A percentile compares a stretch with the other conserved stretches of the same genome.
phyloP scores from a whole-genome alignment of 805 yeast species.

The Wickerhamomyces silvicola region DNA sequence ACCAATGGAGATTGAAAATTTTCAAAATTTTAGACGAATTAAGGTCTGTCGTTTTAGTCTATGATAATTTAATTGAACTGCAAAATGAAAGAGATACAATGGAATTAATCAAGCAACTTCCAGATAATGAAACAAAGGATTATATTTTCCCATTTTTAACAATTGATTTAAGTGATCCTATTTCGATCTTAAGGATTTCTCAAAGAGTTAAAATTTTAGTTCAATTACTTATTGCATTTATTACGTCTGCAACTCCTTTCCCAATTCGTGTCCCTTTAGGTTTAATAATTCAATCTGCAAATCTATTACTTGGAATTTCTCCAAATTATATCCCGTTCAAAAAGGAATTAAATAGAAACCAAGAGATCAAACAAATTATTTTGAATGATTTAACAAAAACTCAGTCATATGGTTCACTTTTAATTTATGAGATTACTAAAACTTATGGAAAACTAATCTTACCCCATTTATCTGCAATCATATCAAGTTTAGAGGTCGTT shows the following conservation, averaged over 20 bases:
- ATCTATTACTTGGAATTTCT: conserved; percentile 50
- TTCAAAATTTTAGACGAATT: conserved; percentile 44
- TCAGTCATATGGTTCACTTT: conserved; percentile 38
- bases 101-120: conserved; percentile 34
- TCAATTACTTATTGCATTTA: conserved; percentile 37
- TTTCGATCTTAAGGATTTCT: conserved; percentile 44
- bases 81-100: conserved; percentile 47
- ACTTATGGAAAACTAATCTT: conserved; percentile 29
- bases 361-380: conserved; percentile 38
- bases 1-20: conserved; percentile 43
- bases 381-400: conserved; percentile 35
- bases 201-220: conserved; percentile 42
- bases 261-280: conserved; percentile 63
- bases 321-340: conserved; percentile 48
- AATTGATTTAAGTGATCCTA: conserved; percentile 54
- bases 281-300: conserved; percentile 41
- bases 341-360: conserved; percentile 51
- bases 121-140: conserved; percentile 23
- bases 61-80: conserved; percentile 51
- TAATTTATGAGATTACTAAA: conserved; percentile 28
- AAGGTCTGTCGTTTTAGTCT: conserved; percentile 48
- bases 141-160: conserved; percentile 41
- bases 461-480: conserved; percentile 44
- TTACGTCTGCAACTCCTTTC: conserved; percentile 47
- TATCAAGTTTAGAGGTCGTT: conserved; percentile 49